These are phyloP conservation scores for Phlyctochytrium bullatum DNA, from an alignment of 192 early-diverging fungal genomes.

Conservation along the genomic window DNA sequence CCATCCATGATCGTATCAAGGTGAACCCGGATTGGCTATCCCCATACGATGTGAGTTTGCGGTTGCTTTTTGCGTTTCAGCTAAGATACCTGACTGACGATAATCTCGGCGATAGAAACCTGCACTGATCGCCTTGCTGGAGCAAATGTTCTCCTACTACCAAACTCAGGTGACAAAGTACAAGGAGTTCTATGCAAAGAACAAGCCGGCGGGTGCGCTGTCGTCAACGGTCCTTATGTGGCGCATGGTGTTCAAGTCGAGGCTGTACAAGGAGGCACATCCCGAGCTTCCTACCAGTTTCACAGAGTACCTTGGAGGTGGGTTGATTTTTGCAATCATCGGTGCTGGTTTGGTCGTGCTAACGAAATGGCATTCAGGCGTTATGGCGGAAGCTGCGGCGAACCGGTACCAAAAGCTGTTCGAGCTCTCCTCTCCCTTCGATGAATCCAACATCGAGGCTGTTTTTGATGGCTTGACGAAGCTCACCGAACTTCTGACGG, in stretches of 20 bases:
- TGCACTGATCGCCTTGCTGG: conserved; percentile 38
- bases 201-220: conserved; percentile 44
- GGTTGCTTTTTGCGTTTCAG: conserved; percentile 11
- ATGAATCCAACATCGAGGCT: conserved; percentile 46
- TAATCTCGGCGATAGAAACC: conserved; percentile 23
- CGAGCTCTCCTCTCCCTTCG: conserved; percentile 48
- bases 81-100: too few species aligned
- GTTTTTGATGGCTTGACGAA: conserved; percentile 48
- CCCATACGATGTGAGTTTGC: conserved; percentile 29
- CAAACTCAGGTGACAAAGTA: conserved; percentile 51
- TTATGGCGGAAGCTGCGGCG: conserved; percentile 39
- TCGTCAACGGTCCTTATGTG: conserved; percentile 50
- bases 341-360: not conserved
- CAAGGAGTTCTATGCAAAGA: conserved; percentile 56
- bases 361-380: too few species aligned
- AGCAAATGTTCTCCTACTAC: conserved; percentile 50
- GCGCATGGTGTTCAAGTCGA: conserved; percentile 50
- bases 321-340: not conserved
- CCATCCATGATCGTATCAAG: conserved; percentile 41
- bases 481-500: conserved; percentile 48
- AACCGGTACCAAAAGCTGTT: conserved; percentile 43
- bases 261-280: conserved; percentile 43
- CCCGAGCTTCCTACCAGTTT: conserved; percentile 43
- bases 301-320: conserved; percentile 34
- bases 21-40: conserved; percentile 34